Evolutionary conservation across 2,329 filamentous ascomycete genomes (phyloP), one percentile per base, ranked within the genome.

Genomic region (Sclerotiophoma versabilis): DNA sequence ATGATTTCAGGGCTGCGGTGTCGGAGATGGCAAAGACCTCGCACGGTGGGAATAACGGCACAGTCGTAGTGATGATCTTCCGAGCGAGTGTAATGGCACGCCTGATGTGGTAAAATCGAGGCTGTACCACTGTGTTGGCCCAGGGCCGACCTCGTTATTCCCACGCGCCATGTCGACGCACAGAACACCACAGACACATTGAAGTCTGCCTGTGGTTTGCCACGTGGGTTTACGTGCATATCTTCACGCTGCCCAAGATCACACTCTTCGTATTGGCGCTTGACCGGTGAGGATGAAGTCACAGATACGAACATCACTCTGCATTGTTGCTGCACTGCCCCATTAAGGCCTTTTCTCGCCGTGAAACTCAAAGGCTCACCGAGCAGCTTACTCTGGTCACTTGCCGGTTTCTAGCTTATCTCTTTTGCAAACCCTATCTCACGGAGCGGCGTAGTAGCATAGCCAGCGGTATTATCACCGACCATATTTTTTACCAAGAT

Each of bases 211-310:
- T 49, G 45, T 15, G 11, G 17, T 39, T 36, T 19, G 41, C 51
- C 51, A 46, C 45, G 39, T 46, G 30, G 4, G 22, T 27, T 20
- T 3, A n/a, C 14, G 10, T 38, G 39, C 26, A 45, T 27, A 37
- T 29, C 17, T 15, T 26, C 33, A 29, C 41, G 33, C 20, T 22
- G 10, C 15, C 17, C 45, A 45, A 46, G 27, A 36, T 30, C 45
- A 46, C 29, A 49, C 19, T 49, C 33, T 39, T 54, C 51, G 51
- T 49, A 49, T 54, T 36, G 33, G 27, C 33, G 19, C 23, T 49
- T 45, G 41, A 54, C 45, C 51, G 51, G 51, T 54, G 51, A 45
- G 29, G 10, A 15, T 36, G 7, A 17, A 15, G n/a, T n/a, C 11
- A 19, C 23, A 22, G 12, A 34, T 14, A 37, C 23, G 36, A 23